A percentile compares a stretch with the other conserved stretches of the same genome.
phyloP scores from a whole-genome alignment of 1,284 basidiomycete species.

The Ganoderma resinaceum region DNA sequence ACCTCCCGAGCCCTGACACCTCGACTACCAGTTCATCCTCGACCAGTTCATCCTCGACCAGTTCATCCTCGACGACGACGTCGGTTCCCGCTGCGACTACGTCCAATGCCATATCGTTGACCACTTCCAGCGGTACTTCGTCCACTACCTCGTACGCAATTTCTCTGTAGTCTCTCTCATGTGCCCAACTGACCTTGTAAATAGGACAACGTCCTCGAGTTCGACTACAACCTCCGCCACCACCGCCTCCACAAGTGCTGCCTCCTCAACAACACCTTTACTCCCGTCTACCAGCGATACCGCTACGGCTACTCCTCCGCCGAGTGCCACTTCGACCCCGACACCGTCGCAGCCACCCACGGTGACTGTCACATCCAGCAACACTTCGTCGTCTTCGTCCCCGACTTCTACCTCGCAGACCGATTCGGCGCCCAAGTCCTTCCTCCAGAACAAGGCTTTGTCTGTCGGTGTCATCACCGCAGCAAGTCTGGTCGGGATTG shows the following conservation, averaged over 20 bases:
- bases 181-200: not conserved
- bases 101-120: constrained; percentile 14
- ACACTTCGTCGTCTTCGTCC: constrained; percentile 33
- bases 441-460: constrained; percentile 68
- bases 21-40: too few species aligned
- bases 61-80: constrained; percentile 17
- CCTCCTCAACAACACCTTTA: constrained; percentile 10
- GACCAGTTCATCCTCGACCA: constrained; percentile 9
- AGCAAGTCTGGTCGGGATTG: constrained; percentile 57
- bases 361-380: constrained; percentile 36
- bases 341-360: constrained; percentile 33
- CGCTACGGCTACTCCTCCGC: constrained; percentile 6
- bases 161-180: not conserved
- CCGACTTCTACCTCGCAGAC: constrained; percentile 19
- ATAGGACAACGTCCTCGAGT: constrained; percentile 9
- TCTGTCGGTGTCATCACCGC: constrained; percentile 63
- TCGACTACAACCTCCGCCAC: constrained; percentile 3
- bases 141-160: constrained; percentile 8
- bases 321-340: constrained; percentile 7
- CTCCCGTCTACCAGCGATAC: constrained; percentile 1
- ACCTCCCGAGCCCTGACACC: constrained; percentile 8
- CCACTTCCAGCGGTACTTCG: constrained; percentile 13
- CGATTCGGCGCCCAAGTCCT: constrained; percentile 44
- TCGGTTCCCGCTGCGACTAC: constrained; percentile 6
- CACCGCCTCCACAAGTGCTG: constrained; percentile 8